phyloP scores from a whole-genome alignment of 106 monocot species.

The Alisma plantagoaquatica region DNA sequence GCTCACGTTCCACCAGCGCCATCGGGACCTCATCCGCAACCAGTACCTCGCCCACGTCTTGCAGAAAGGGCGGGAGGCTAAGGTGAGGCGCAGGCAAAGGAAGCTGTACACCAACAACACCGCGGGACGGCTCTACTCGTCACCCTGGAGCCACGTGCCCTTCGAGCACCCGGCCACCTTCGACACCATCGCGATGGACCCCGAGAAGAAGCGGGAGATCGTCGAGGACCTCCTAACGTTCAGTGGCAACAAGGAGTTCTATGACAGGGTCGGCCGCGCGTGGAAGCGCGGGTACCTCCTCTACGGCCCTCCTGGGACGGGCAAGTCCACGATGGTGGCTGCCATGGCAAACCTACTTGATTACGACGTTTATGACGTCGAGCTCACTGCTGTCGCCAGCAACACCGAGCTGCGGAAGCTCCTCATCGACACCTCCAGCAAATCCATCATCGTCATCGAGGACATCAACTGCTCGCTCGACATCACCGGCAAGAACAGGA shows the following conservation, averaged over 20 bases:
- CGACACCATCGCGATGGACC: constrained; percentile 24
- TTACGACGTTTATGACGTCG: too few relatives aligned
- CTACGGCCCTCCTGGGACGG: constrained; percentile 22
- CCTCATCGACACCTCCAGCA: constrained; percentile 4
- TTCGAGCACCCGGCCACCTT: constrained; percentile 30
- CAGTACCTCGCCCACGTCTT: constrained; percentile 8
- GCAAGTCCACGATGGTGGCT: constrained; percentile 15
- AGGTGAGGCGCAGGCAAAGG: constrained; percentile 9
- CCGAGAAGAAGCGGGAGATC: constrained; percentile 13
- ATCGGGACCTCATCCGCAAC: not conserved
- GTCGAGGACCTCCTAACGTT: constrained; percentile 9
- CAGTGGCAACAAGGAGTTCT: constrained; percentile 15
- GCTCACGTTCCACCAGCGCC: constrained; percentile 19
- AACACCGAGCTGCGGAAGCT: too few relatives aligned
- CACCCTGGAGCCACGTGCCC: constrained; percentile 15
- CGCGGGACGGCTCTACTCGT: not conserved
- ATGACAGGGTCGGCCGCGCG: constrained; percentile 10
- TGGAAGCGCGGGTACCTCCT: constrained; percentile 33
- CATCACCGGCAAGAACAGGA: not conserved
- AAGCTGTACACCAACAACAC: constrained; percentile 22
- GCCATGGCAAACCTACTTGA: constrained; percentile 25
- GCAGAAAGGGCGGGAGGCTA: constrained; percentile 4
- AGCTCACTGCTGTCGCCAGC: too few relatives aligned
- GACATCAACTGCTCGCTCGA: constrained; percentile 12
- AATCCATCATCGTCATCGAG: constrained; percentile 11